Base-by-base conservation (phyloP, 352 stramenopile genomes). In the Phytophthora podocarpi region DNA sequence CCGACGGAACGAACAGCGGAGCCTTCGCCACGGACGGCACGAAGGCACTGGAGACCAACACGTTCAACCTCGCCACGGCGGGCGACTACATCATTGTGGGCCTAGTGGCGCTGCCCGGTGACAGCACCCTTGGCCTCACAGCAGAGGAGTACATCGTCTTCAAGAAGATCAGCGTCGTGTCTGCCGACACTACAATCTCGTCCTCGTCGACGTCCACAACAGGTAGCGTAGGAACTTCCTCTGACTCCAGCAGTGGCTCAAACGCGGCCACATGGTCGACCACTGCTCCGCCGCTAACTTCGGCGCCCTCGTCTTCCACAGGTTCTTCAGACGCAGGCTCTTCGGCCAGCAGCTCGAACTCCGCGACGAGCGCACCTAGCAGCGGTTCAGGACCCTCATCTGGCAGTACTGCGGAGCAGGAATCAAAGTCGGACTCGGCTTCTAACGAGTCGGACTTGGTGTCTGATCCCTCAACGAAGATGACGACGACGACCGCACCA, bases 41-140 rank as follows among this genome's bases (percentile, higher is more conserved):
- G 11, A 89, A 87, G 50, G 37, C 72, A 6, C 59, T 93, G 11
- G 74, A 65, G 41, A 69, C 72, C 37, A 77, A 70, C 49, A 67
- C 67, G 34, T 86, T 91, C 24, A 84, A 36, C 4, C 72, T 93
- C 30, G 16, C 67, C 5, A 75, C 84, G 4, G 43, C 67, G 1
- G 82, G 78, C 37, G 73, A 89, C 23, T 93, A 81, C 62, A 73
- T 91, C 32, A 59, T 93, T 35, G 74, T 89, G 31, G 84, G 78
- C 11, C 76, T 87, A 8, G 71, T 91, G 28, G 67, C 73, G 12
- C 51, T 93, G n/a, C 80, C 80, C 0, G 80, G 80, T 9, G 78
- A 90, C 52, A 61, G 61, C 45, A 48, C 66, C 23, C 73, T 89
- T 23, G 66, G 72, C 10, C 53, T 91, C 15, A 76, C 59, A 59